Conservation (phyloP, 257 asterid genomes). For the Perilla frutescens region DNA sequence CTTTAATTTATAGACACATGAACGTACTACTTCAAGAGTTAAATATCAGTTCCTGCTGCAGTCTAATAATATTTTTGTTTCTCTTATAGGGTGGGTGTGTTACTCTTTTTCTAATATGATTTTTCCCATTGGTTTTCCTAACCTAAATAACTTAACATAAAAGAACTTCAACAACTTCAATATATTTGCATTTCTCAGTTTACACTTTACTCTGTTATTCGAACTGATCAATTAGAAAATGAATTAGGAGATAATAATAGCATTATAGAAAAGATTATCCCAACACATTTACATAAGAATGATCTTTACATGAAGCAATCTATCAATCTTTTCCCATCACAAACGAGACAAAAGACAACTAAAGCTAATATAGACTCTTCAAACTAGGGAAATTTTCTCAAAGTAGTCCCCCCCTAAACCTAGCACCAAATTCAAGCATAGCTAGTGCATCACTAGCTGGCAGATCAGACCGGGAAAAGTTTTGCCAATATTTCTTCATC, state of each 20-base stretch:
- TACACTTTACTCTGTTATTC: neutral
- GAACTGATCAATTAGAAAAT: neutral
- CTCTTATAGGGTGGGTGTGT: no score
- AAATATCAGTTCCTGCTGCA: no score
- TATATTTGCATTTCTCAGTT: no score
- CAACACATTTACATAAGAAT: constrained; percentile 35
- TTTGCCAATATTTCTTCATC: constrained; percentile 77
- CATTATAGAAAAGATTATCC: constrained; percentile 1
- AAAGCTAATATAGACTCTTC: constrained; percentile 11
- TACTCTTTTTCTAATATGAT: no score
- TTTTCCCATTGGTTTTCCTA: no score
- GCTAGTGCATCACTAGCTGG: constrained; percentile 83
- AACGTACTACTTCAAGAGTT: no score
- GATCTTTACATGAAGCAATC: constrained; percentile 40
- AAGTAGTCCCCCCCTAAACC: no score
- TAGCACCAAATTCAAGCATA: constrained; percentile 58
- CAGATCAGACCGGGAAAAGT: constrained; percentile 81
- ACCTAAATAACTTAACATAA: no score
- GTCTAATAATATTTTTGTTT: no score
- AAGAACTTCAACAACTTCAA: no score
- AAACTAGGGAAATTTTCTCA: neutral
- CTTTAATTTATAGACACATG: no score
- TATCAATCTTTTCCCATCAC: constrained; percentile 16
- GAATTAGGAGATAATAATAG: neutral
- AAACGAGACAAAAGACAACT: neutral